Base-by-base conservation (phyloP, 2,329 filamentous ascomycete genomes). In the Ophiostoma perfectum region DNA sequence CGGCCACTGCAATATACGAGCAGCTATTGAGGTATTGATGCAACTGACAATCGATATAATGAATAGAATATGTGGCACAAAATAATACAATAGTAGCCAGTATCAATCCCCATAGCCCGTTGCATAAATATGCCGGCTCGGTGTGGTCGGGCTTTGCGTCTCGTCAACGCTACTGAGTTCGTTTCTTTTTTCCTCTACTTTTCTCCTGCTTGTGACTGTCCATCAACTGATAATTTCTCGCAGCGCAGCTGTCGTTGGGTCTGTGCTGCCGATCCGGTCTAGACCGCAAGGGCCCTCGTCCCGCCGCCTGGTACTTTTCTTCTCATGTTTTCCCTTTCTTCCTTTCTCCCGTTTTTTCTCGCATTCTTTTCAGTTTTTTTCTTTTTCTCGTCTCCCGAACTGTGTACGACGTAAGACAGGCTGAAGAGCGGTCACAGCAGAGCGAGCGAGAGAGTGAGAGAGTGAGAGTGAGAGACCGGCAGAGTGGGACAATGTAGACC, bases 231-330 rank as follows among this genome's bases (percentile, higher is more conserved):
- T 11, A 18, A 18, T 5, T 52, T 7, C 11, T 11, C 7, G 11
- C 11, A 47, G 12, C 16, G 49, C 52, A 14, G 14, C 9, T 58
- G 9, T 58, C 18, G 52, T 38, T 58, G 52, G 18, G 18, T 36
- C 18, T 11, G 52, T 58, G 52, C 27, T 12, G 52, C 38, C 52
- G 52, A 58, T 58, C 52, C 52, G 52, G 52, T 58, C 52, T 58
- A 58, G 52, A 55, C 49, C 49, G 49, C n/a, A 8, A 55, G 49
- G 47, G 49, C 27, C 27, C 27, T 27, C 27, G 27, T 27, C 27
- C 27, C 27, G 49, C n/a, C n/a, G 49, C 11, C 6, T n/a, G 49
- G 58, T 8, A 16, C 36, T 62, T 62, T 39, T 62, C 12, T 38
- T 39, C 12, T 62, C 11, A 27, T 27, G 27, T 41, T 41, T 41